phyloP scores from a whole-genome alignment of 768 basidiomycete species.

The Xanthoconium stramineum region DNA sequence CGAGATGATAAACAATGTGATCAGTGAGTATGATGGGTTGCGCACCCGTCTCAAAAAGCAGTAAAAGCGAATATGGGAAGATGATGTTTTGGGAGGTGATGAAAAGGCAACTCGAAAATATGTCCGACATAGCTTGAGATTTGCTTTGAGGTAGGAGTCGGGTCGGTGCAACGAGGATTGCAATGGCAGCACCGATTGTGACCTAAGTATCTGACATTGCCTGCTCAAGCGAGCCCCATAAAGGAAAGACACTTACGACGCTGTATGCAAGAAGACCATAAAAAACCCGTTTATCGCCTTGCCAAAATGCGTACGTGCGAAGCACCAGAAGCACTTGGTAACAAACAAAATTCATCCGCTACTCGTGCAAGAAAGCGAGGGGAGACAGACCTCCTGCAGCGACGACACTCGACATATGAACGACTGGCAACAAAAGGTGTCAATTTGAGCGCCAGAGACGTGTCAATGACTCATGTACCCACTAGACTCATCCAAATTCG shows the following conservation, averaged over 20 bases:
- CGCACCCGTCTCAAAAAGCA: constrained; percentile 11
- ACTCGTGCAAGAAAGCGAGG: too few species aligned
- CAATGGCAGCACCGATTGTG: too few species aligned
- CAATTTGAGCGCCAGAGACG: too few species aligned
- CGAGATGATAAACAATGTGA: background rate
- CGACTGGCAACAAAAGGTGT: too few species aligned
- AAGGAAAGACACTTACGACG: constrained; percentile 1
- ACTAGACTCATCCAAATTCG: constrained; percentile 4
- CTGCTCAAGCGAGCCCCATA: too few species aligned
- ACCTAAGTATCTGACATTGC: too few species aligned
- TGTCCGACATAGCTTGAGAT: background rate
- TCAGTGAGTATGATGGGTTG: background rate
- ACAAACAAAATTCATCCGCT: background rate
- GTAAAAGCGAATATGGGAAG: constrained; percentile 6
- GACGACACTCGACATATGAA: constrained; percentile 2
- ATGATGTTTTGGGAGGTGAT: background rate
- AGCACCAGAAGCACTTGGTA: too few species aligned
- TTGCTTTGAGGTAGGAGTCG: constrained; percentile 2
- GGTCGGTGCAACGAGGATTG: background rate
- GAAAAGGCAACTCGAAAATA: background rate
- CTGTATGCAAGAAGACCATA: constrained; percentile 10
- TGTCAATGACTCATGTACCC: background rate
- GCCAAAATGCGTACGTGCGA: too few species aligned
- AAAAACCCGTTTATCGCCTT: constrained; percentile 6
- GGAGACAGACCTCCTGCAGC: constrained; percentile 7